Evolutionary conservation across 495 filamentous ascomycete genomes (phyloP), one percentile per base, ranked within the genome.

Genomic region (Mytilinidion resinicola): DNA sequence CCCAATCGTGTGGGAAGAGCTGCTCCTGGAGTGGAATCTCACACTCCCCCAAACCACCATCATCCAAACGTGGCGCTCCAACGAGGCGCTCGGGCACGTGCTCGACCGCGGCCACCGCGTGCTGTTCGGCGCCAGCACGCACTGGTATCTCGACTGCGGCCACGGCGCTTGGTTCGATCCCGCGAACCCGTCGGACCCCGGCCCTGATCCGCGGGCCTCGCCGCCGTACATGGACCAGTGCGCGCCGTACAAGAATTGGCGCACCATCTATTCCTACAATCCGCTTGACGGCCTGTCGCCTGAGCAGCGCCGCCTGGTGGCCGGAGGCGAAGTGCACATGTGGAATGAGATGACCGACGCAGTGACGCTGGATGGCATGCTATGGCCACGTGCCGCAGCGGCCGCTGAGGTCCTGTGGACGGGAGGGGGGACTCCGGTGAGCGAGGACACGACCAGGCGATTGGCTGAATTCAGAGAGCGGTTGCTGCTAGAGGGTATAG

Each of bases 401-500:
- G 44, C 44, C 8, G 44, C 44, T 8, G 44, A 48, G 44, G 17
- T 48, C 44, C 17, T 48, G 10, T 15, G 44, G 44, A 25, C 14
- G 17, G 44, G 44, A 48, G 10, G 9, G 17, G 17, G 42, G 3
- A 17, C 41, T 6, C 38, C 39, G 14, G 39, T 46, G n/a, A 56
- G 39, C 7, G 54, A 56, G 34, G 44, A 47, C 33, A 56, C 54
- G 21, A 56, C 41, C 0, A 49, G 54, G 25, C 39, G 54, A 14
- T 8, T 56, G 14, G 39, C 44, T 8, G n/a, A 48, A 19, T 17
- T 48, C 8, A 48, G 44, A 19, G 20, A 48, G 20, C 9, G 44
- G 14, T 25, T 48, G 14, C 9, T 48, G n/a, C 44, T 48, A 9
- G 20, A 48, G 20, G 20, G 44, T 48, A 19, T 48, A 17, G 30